Evolutionary conservation across 1,284 basidiomycete species (phyloP), one percentile per base, ranked within the genome.

Genomic region (Tremellales sp.): DNA sequence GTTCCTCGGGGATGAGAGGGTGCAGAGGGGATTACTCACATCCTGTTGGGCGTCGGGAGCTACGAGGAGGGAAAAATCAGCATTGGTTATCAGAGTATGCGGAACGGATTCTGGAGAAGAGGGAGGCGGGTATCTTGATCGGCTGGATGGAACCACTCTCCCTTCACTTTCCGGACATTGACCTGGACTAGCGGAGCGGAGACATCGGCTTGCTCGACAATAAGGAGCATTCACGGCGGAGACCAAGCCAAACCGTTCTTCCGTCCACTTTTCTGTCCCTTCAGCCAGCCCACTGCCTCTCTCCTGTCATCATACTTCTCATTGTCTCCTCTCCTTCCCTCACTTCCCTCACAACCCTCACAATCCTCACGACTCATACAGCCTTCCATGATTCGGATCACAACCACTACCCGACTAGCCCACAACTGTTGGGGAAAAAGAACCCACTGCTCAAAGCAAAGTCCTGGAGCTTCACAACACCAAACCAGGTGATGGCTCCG

Each of bases 381-480:
- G 32, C 26, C 25, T 18, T 19, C 29, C 9, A n/a, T n/a, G n/a
- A 33, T 24, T 47, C 52, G 48, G 39, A 42, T 24, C 19, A 18
- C 18, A 28, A 6, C 22, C 14, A 19, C 10, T 2, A 21, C 14
- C 9, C 39, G 8, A 10, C 16, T n/a, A 19, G 5, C 27, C 24
- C 44, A 26, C 19, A 28, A 35, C 13, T 26, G 13, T 31, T 12
- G 22, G 13, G 7, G 2, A 10, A 40, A 13, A 16, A 27, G 14
- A 13, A 66, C 67, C 53, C 56, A 69, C 67, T 56, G 45, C 58
- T 52, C 33, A 68, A 51, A 54, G 50, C 63, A 29, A 56, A 45
- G 36, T 55, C 54, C 59, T 71, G 68, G 42, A 59, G 40, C 63
- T 68, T 68, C 46, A 40, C 40, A 40, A 68, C 65, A 46, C 64